A percentile compares a stretch with the other conserved stretches of the same genome.
Conservation (phyloP, 2,329 filamentous ascomycete species). For the Fusarium sp. region DNA sequence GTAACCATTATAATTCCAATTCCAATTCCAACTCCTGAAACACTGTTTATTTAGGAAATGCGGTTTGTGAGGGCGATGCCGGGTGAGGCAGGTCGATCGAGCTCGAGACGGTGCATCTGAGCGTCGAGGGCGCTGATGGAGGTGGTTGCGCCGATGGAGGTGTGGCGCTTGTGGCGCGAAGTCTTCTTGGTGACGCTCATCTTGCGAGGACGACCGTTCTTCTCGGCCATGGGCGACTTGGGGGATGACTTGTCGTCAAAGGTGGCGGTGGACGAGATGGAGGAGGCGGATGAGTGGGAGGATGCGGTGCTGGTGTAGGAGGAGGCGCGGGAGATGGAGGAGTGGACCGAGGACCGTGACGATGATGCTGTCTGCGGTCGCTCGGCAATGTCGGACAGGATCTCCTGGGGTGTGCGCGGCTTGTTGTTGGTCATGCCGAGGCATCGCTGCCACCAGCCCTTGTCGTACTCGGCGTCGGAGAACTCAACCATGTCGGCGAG, state of each 20-base stretch:
- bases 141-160: constrained; percentile 33
- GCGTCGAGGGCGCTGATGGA: constrained; percentile 39
- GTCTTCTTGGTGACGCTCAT: constrained; percentile 44
- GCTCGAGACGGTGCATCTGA: constrained; percentile 43
- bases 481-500: constrained; percentile 42
- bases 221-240: constrained; percentile 34
- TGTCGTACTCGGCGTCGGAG: constrained; percentile 39
- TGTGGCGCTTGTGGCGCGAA: constrained; percentile 38
- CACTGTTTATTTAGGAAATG: constrained; percentile 25
- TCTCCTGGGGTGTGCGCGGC: constrained; percentile 40
- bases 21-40: constrained; percentile 4
- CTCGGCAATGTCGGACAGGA: constrained; percentile 44
- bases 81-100: constrained; percentile 42
- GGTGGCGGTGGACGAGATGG: constrained; percentile 35
- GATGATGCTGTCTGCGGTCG: constrained; percentile 25
- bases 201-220: constrained; percentile 43
- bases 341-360: constrained; percentile 31
- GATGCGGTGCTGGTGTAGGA: constrained; percentile 41
- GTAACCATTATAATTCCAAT: neutral
- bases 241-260: constrained; percentile 35
- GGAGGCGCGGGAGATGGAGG: constrained; percentile 42
- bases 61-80: constrained; percentile 44
- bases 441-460: constrained; percentile 45
- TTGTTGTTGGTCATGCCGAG: constrained; percentile 40
- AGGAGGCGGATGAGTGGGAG: constrained; percentile 36